Conservation (phyloP, 169 alveolate species). For the Plasmodium knowlesi region DNA sequence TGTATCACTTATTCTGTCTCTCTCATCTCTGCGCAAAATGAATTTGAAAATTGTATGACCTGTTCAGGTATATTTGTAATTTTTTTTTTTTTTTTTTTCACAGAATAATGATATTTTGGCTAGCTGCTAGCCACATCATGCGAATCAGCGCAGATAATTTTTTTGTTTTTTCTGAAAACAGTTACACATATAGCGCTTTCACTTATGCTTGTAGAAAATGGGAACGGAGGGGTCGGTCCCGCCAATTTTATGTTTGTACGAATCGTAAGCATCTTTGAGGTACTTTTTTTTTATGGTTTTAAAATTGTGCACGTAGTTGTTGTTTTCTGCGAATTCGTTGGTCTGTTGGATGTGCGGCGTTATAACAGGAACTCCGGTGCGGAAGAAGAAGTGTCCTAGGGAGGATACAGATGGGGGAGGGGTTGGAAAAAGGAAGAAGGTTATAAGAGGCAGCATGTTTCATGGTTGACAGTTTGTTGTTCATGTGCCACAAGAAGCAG, state of each 20-base stretch:
- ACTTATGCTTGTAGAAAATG: conserved; percentile 63
- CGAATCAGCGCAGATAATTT: background rate
- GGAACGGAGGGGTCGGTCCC: conserved; percentile 76
- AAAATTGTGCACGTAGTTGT: conserved; percentile 67
- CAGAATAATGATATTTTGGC: background rate
- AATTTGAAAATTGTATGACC: background rate
- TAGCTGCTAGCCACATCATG: background rate
- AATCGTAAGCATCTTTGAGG: conserved; percentile 64
- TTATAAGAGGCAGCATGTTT: background rate
- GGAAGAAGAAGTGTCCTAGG: conserved; percentile 66
- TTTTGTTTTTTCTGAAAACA: background rate
- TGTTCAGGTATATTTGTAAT: background rate
- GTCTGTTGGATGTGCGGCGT: conserved; percentile 72
- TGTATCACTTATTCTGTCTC: background rate
- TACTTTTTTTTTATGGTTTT: conserved; percentile 54
- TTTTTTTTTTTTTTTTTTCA: background rate
- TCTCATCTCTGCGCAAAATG: background rate
- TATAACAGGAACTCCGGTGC: conserved; percentile 70
- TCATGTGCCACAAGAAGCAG: background rate
- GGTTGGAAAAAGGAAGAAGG: background rate
- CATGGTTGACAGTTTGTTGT: background rate
- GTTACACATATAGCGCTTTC: background rate
- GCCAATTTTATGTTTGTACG: conserved; percentile 75
- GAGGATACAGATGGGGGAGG: background rate
- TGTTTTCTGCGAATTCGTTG: conserved; percentile 73